Percentiles rank a stretch among this genome's conserved stretches.
Conservation (phyloP, 2,329 filamentous ascomycete species). For the Microsporum audouinii region DNA sequence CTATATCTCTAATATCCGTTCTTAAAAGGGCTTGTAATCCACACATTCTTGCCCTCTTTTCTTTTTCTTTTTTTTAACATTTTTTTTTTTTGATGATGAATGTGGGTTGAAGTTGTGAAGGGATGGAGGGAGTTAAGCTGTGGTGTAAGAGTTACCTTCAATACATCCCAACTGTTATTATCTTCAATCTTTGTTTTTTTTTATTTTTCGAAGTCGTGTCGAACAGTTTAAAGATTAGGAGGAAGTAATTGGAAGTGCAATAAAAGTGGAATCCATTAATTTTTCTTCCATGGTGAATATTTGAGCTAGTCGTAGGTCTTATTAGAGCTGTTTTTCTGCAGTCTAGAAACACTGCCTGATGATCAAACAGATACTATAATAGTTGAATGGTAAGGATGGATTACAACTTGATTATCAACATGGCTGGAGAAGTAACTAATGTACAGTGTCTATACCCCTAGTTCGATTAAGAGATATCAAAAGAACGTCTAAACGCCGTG, state of each 20-base stretch:
- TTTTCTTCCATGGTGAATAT: too few species aligned
- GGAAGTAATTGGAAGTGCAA: too few species aligned
- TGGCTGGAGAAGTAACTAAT: not conserved
- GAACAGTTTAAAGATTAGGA: too few species aligned
- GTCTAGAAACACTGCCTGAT: too few species aligned
- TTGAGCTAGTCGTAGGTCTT: too few species aligned
- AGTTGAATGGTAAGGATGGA: too few species aligned
- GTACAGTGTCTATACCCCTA: not conserved
- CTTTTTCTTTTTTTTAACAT: not conserved
- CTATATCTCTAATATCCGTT: not conserved
- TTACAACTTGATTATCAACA: not conserved
- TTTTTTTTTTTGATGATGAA: slow-evolving; percentile 1
- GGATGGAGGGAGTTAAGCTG: not conserved
- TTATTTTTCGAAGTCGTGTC: too few species aligned
- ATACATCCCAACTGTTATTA: not conserved
- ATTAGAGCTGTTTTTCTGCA: too few species aligned
- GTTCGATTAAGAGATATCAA: not conserved
- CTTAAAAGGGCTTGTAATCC: not conserved
- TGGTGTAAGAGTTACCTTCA: not conserved
- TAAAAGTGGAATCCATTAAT: too few species aligned
- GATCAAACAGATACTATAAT: too few species aligned
- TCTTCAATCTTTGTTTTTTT: not conserved
- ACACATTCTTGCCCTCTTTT: not conserved
- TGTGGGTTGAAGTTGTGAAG: not conserved
- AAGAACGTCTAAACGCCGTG: not conserved